Evolutionary conservation across 148 eudicot species (phyloP).

Genomic region (Amaranthus hypochondriacus): DNA sequence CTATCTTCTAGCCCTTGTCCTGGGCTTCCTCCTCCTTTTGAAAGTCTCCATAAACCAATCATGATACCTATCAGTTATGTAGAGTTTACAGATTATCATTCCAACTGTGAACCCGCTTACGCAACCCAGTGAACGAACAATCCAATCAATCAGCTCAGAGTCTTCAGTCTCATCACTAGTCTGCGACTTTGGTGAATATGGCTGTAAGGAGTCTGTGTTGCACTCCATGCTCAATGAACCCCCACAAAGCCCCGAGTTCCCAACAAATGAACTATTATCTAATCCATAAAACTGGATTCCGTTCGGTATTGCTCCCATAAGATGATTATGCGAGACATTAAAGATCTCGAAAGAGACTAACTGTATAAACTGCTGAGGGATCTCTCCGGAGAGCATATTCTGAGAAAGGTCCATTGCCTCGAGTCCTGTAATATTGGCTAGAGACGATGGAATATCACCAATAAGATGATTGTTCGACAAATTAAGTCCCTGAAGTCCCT

Average conservation of each 20-base stretch:
- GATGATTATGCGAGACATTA: constrained; percentile 30
- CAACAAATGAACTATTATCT: constrained; percentile 22
- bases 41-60: constrained; percentile 21
- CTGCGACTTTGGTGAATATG: not conserved
- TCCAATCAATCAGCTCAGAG: constrained; percentile 24
- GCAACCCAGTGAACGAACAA: constrained; percentile 24
- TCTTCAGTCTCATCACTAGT: constrained; percentile 5
- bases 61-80: constrained; percentile 11
- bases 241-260: constrained; percentile 34
- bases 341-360: constrained; percentile 24
- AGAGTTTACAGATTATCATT: constrained; percentile 16
- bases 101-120: constrained; percentile 28
- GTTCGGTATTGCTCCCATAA: constrained; percentile 27
- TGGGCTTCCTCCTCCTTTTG: not conserved
- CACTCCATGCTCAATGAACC: constrained; percentile 21
- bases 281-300: constrained; percentile 31
- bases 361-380: constrained; percentile 21
- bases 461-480: constrained; percentile 31
- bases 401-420: constrained; percentile 35
- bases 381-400: constrained; percentile 32
- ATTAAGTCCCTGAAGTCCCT: constrained; percentile 30
- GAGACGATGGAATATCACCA: constrained; percentile 26
- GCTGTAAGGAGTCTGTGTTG: not conserved
- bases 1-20: not conserved
- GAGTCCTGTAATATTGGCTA: constrained; percentile 23